Conservation (phyloP, 2,329 filamentous ascomycete genomes). For the Hyphodiscus sp. region DNA sequence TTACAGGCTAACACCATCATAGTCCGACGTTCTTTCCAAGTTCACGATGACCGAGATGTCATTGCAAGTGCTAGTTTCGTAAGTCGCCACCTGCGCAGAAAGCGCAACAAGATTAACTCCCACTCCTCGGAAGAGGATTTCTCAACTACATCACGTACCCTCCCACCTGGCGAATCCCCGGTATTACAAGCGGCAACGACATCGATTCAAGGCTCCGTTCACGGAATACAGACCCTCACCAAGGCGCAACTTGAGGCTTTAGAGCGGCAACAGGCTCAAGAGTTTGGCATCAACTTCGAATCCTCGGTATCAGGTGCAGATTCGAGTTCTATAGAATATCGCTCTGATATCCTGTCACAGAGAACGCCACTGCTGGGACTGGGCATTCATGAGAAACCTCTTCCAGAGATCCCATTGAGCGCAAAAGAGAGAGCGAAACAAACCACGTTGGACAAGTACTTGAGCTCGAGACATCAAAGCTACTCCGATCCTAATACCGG, state of each 20-base stretch:
- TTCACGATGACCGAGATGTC: not conserved
- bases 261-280: constrained; percentile 7
- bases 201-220: not conserved
- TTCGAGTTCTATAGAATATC: not conserved
- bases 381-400: constrained; percentile 13
- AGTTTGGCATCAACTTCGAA: constrained; percentile 10
- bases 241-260: constrained; percentile 9
- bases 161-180: not conserved
- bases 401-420: constrained; percentile 9
- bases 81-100: not conserved
- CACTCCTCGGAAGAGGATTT: not conserved
- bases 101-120: not conserved
- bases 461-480: not conserved
- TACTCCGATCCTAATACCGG: not conserved
- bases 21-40: not conserved
- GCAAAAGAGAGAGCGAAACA: not conserved
- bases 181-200: not conserved
- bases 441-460: not conserved
- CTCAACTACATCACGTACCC: not conserved
- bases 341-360: not conserved
- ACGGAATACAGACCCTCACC: not conserved
- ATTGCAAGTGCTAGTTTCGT: not conserved
- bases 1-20: not conserved
- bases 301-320: constrained; percentile 14
- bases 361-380: constrained; percentile 2